A percentile compares a stretch with the other conserved stretches of the same genome.
phyloP scores from a whole-genome alignment of 108 stramenopile species.

The Phaeodactylum tricornutum region DNA sequence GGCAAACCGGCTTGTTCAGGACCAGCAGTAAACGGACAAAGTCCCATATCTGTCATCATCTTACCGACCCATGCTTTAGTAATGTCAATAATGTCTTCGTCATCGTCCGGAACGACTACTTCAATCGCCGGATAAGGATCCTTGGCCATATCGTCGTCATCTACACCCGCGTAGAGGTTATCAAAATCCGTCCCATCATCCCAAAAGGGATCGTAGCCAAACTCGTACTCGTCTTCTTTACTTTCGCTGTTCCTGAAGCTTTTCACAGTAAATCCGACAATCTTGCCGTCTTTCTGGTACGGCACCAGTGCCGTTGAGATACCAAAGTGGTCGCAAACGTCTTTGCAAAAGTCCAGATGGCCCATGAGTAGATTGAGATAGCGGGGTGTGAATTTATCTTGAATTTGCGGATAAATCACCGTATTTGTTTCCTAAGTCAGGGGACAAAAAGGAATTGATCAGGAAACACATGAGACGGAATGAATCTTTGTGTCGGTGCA shows the following conservation, averaged over 20 bases:
- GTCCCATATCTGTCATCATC: constrained; percentile 87
- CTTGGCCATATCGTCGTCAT: constrained; percentile 20
- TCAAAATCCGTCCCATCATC: constrained; percentile 79
- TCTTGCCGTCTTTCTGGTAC: constrained; percentile 13
- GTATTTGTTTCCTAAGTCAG: constrained; percentile 36
- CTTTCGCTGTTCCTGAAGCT: constrained; percentile 31
- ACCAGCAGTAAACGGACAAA: constrained; percentile 89
- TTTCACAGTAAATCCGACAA: constrained; percentile 65
- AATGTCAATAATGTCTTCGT: constrained; percentile 44
- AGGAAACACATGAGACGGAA: too few species aligned
- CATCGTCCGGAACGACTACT: constrained; percentile 51
- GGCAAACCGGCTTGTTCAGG: constrained; percentile 82
- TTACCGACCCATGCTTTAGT: constrained; percentile 64
- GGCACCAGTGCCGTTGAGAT: constrained; percentile 55
- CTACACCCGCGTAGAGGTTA: constrained; percentile 46
- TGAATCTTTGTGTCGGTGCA: too few species aligned
- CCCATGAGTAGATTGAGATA: constrained; percentile 54
- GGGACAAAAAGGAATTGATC: too few species aligned
- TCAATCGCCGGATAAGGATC: constrained; percentile 41
- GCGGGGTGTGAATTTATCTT: constrained; percentile 23
- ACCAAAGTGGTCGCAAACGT: constrained; percentile 79
- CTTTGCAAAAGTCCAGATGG: constrained; percentile 80
- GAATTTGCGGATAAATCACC: constrained; percentile 62
- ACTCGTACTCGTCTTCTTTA: constrained; percentile 31
- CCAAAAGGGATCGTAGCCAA: constrained; percentile 82